Base-by-base conservation (phyloP, 2,329 filamentous ascomycete genomes). In the Monosporascus sp. region DNA sequence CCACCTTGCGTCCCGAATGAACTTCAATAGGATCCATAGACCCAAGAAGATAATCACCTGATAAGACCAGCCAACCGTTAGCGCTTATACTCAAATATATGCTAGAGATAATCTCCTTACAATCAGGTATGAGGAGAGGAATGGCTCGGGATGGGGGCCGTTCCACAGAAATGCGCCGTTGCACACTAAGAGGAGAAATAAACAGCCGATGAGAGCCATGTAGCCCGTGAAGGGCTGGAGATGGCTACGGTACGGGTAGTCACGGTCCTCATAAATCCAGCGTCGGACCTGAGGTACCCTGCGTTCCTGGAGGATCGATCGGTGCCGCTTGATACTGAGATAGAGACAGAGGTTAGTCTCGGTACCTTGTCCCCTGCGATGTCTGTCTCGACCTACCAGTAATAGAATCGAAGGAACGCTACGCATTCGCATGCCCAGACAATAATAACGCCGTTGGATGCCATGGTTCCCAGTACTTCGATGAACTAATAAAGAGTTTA, bases 371-470 rank as follows among this genome's bases (percentile, higher is more conserved):
- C 24, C 22, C 6, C 37, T 37, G 27, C 18, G 14, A 20, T 35
- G 6, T 35, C 31, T 35, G 31, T 14, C 31, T 35, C 31, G 14
- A 50, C 63, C 56, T 51, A 65, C 66, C 67, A 72, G 37, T 70
- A 59, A 43, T 71, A 72, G 51, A 67, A 73, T 5, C 63, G 57
- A 25, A 75, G 69, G 41, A 71, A 75, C 1, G 72, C 72, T 56
- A 67, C 61, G 48, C 70, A 74, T 51, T 73, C 65, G 48, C 68
- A 74, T 1, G 67, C 65, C 73, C 72, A 75, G 4, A 74, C 69
- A 17, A 75, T 64, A 7, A 71, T 56, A 17, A 67, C 64, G 2
- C 61, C 65, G 5, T 70, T 65, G 8, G 71, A 69, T 3, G 64
- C 67, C 64, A 75, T 71, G 25, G 69, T 62, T 2, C 66, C 59